Base-by-base conservation (phyloP, 2,329 filamentous ascomycete genomes). In the Penicillium sclerotiorum region DNA sequence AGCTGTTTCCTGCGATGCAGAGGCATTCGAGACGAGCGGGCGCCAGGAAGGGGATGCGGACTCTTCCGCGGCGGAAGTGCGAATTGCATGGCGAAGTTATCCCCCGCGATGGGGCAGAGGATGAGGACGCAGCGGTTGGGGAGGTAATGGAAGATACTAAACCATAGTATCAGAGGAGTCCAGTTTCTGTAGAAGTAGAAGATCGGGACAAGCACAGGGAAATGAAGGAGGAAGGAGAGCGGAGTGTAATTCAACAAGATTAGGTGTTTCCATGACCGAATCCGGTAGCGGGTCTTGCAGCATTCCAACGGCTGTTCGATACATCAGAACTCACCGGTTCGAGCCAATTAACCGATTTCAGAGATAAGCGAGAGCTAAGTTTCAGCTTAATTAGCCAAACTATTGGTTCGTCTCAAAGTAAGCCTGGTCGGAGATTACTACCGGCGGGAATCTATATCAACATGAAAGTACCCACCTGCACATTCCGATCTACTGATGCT, bases 21-120 rank as follows among this genome's bases (percentile, higher is more conserved):
- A 23, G 70, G 66, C 21, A 73, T 54, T 49, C 61, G 62, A 40
- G 72, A 66, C 20, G 71, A 64, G 74, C 64, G 84, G 75, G 57
- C 79, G 73, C 89, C 93, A 23, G 87, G 85, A 58, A 85, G 83
- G 59, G 88, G 84, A 66, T 87, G 85, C 58, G 89, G 93, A 66
- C 82, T 85, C 75, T 93, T 95, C 71, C 91, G 87, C 64, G 90
- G 84, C 47, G 91, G 91, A 63, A 95, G 86, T 57, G 92, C 90
- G 79, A 93, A 91, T 72, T 96, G 92, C 90, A 96, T 94, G 22
- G 32, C 25, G 33, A 36, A 15, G 13, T 36, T 33, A 36, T 33
- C 57, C 58, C 61, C 63, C 58, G 59, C 58, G 47, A 48, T 49
- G 30, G 43, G 35, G 45, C 54, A 53, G 27, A 22, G 21, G 8